phyloP scores from a whole-genome alignment of 805 yeast genomes.

The Wickerhamomyces strasburgensis region DNA sequence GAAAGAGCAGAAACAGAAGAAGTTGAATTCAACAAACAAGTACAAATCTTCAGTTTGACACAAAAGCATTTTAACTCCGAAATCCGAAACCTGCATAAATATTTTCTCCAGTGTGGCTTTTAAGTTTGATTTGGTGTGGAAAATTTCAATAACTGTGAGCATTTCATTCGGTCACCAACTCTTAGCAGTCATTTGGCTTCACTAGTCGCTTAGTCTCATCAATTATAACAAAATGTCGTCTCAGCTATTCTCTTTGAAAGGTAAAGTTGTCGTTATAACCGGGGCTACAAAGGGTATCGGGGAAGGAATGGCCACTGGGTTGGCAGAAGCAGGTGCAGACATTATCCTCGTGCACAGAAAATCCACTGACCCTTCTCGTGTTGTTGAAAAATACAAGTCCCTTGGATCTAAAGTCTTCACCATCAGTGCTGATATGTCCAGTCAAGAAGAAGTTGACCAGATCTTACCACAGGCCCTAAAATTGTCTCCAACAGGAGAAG shows the following conservation, averaged over 20 bases:
- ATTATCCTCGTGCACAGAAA: constrained; percentile 40
- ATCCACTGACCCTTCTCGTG: constrained; percentile 15
- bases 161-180: no score
- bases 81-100: not conserved
- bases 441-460: constrained; percentile 5
- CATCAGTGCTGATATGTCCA: constrained; percentile 9
- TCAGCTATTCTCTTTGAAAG: constrained; percentile 74
- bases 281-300: constrained; percentile 86
- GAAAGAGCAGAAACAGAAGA: not conserved
- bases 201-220: no score
- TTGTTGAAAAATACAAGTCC: constrained; percentile 31
- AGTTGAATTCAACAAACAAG: not conserved
- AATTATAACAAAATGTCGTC: constrained; percentile 13
- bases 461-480: constrained; percentile 32
- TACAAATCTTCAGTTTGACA: constrained; percentile 1
- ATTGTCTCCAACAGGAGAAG: constrained; percentile 57
- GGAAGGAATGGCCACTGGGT: constrained; percentile 71
- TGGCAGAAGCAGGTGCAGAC: constrained; percentile 83
- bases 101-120: no score
- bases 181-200: no score
- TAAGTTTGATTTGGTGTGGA: not conserved
- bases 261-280: constrained; percentile 76
- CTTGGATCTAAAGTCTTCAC: constrained; percentile 27
- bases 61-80: constrained; percentile 1
- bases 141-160: no score